phyloP scores from a whole-genome alignment of 2,329 filamentous ascomycete species.

The Cercospora sp. region DNA sequence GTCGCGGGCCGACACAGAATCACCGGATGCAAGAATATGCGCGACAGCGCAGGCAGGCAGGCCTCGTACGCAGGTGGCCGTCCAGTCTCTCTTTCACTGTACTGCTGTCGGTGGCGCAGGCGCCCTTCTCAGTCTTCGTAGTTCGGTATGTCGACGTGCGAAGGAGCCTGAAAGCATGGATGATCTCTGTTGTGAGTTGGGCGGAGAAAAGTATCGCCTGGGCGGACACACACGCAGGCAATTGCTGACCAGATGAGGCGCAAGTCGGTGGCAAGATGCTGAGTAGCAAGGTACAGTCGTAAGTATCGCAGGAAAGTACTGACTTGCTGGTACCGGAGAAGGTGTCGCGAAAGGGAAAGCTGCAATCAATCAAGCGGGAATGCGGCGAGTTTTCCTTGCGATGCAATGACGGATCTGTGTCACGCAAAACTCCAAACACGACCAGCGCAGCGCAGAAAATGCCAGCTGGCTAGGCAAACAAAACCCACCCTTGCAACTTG shows the following conservation, averaged over 20 bases:
- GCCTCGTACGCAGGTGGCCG: background rate
- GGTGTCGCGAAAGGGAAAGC: background rate
- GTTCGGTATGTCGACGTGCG: slow-evolving; percentile 10
- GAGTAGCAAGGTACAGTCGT: background rate
- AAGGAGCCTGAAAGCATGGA: slow-evolving; percentile 10
- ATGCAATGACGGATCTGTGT: background rate
- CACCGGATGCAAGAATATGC: background rate
- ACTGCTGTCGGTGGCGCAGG: background rate
- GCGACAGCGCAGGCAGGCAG: background rate
- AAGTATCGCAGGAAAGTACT: background rate
- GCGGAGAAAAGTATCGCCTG: background rate
- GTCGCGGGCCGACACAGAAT: background rate
- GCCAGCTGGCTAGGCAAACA: background rate
- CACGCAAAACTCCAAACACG: background rate
- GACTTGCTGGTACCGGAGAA: slow-evolving; percentile 1
- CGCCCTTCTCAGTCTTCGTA: slow-evolving; percentile 10
- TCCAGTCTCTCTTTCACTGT: background rate
- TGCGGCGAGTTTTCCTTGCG: background rate
- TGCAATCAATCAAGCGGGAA: background rate
- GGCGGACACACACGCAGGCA: background rate
- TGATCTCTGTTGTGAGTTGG: background rate
- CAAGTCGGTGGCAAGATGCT: background rate
- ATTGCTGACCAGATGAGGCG: background rate
- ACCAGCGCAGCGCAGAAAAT: background rate
- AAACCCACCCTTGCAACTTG: background rate